phyloP scores from a whole-genome alignment of 2,329 filamentous ascomycete species.

The Biscogniauxia sp. region DNA sequence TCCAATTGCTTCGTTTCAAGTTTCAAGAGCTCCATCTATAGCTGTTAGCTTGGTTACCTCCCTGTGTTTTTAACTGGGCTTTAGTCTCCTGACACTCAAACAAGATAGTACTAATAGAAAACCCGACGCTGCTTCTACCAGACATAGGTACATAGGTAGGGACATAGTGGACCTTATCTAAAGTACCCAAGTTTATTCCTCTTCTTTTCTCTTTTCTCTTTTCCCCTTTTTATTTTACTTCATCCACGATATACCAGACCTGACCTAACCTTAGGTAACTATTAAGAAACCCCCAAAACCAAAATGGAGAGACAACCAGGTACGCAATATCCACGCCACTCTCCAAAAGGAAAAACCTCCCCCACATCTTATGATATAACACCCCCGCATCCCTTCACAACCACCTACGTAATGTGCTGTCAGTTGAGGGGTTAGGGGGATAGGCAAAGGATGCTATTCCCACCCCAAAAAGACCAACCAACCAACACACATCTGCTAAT shows the following conservation, averaged over 20 bases:
- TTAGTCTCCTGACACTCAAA: neutral
- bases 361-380: neutral
- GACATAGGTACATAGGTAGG: no score
- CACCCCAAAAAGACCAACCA: neutral
- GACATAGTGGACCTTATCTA: no score
- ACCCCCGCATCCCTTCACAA: neutral
- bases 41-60: neutral
- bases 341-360: no score
- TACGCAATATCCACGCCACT: neutral
- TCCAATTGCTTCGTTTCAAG: constrained; percentile 18
- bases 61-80: no score
- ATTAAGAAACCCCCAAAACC: neutral
- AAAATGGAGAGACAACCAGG: neutral
- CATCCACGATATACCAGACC: no score
- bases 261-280: no score
- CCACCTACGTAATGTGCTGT: neutral
- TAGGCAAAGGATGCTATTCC: neutral
- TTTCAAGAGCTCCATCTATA: neutral
- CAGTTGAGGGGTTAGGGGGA: neutral
- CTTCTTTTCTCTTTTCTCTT: neutral
- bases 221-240: neutral
- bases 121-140: no score
- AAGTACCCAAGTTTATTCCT: neutral
- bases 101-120: no score
- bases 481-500: no score